Evolutionary conservation across 2,329 filamentous ascomycete species (phyloP), one percentile per base, ranked within the genome.

Genomic region (Fusarium sulawesiense): DNA sequence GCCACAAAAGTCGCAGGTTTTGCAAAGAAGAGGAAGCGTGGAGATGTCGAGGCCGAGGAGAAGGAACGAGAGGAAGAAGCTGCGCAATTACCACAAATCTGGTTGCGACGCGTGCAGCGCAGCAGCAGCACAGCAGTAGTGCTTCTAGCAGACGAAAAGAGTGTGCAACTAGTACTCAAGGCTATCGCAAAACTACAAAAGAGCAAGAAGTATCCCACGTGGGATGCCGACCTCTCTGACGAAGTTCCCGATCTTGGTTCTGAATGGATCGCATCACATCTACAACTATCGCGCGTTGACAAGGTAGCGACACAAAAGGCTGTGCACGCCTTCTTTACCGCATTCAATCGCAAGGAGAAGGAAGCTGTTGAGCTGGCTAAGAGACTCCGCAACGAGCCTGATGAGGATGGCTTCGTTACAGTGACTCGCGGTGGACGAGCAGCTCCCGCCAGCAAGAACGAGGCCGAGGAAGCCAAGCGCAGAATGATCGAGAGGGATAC

Each of bases 371-470:
- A 83, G 81, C 86, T 84, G 77, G 91, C 82, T 77, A 89, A 88
- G 81, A 83, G 87, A 58, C 83, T 91, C 66, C 89, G 93, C 65
- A 91, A 92, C 72, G 90, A 93, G 75, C 93, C 95, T 1, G 96
- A 99, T 79, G 94, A 93, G 76, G 96, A 99, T 79, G 96, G 96
- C 3, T 99, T 99, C 78, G 87, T 98, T 50, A 98, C 94, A 6
- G 96, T 99, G 25, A 92, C 91, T 3, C 87, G 92, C 57, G 94
- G 94, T 27, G 92, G 92, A 41, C 85, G 91, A 61, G 86, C 86
- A 9, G 92, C 91, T n/a, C 90, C 93, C 2, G 94, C 92, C 3
- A 87, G 90, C 57, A 86, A 89, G 66, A 91, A 91, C 72, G 93
- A 92, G 75, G 88, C 89, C 42, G 87, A 90, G 75, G 88, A 88